Evolutionary conservation across 306 rosid species (phyloP), one percentile per base, ranked within the genome.

Genomic region (Potentilla sterilis): DNA sequence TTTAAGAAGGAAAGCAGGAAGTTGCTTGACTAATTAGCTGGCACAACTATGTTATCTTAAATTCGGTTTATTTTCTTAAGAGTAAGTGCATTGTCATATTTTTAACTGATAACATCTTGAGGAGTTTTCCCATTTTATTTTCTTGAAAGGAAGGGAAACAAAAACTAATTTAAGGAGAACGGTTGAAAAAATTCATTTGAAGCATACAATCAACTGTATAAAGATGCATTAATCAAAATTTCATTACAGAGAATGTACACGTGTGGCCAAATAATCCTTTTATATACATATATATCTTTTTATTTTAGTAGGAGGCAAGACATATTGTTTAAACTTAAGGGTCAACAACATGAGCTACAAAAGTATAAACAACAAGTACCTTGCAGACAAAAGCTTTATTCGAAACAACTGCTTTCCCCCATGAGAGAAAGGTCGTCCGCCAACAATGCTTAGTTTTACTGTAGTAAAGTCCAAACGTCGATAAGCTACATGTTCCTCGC

Each of bases 351-450:
- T 51, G 22, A 40, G 41, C 57, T 44, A 12, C 11, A 24, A 22
- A 22, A 24, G 38, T 61, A 34, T 15, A 46, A 67, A 58, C 44
- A 81, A 72, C 74, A 63, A 77, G 42, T 67, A 95, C 98, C 98
- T 95, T 73, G 98, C 88, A 75, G 88, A 84, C 57, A 95, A 81
- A 73, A 95, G 92, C 81, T 73, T 83, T 79, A 68, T 78, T 48
- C 89, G 87, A 75, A 80, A 87, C 72, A 95, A n/a, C 41, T 76
- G 54, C 70, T 86, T 67, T 55, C 97, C 98, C 34, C 97, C 97
- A 72, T 61, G 28, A 76, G 97, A 90, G 87, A 95, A 95, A 61
- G 98, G 97, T 28, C 97, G 89, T 61, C 97, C 98, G 63, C 98
- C 98, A 76, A 92, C 86, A 77, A 95, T 79, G 57, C 97, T 95